Base-by-base conservation (phyloP, 2,329 filamentous ascomycete species). In the Stagonosporopsis cucurbitacearum region DNA sequence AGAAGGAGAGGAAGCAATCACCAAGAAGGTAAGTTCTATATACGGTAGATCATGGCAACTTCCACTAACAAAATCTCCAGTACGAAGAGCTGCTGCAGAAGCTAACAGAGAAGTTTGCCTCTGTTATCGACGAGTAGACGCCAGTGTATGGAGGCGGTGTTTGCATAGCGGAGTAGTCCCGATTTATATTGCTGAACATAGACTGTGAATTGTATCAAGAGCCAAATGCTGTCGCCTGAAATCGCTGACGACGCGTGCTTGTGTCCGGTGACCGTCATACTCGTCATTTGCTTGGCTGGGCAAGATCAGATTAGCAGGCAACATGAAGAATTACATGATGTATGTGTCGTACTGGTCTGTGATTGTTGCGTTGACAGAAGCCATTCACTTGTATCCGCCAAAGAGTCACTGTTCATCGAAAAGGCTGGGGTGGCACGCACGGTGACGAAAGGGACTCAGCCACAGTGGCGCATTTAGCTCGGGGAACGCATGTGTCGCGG, bases 21-120 rank as follows among this genome's bases (percentile, higher is more conserved):
- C 80, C 69, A 94, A 93, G 85, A 97, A 93, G 87, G 91, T 91
- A 80, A 68, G 84, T 47, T 49, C 9, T 45, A 19, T 47, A 22
- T 37, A 30, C 20, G 3, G 19, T 1, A 4, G 3, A n/a, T 9
- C 30, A 19, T 13, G 19, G 23, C 17, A 19, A 22, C 39, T 3
- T 41, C 32, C 0, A 28, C 79, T 85, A 74, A 85, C 75, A 52
- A 26, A 19, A 47, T 42, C 4, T 40, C 47, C 70, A 95, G 91
- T 99, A 98, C 78, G 95, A 98, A 84, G 88, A 87, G 68, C 87
- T 98, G 68, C 84, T 95, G 69, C 91, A 96, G 80, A 84, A 87
- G 69, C 94, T 99, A 92, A 88, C 90, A 68, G 95, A 99, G 81
- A 96, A 96, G 82, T 99, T 99, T 80, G 95, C 95, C 45, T 88